These are phyloP conservation scores for Calonectria crousiana DNA, from an alignment of 2,329 filamentous ascomycete genomes.

Conservation along the genomic window DNA sequence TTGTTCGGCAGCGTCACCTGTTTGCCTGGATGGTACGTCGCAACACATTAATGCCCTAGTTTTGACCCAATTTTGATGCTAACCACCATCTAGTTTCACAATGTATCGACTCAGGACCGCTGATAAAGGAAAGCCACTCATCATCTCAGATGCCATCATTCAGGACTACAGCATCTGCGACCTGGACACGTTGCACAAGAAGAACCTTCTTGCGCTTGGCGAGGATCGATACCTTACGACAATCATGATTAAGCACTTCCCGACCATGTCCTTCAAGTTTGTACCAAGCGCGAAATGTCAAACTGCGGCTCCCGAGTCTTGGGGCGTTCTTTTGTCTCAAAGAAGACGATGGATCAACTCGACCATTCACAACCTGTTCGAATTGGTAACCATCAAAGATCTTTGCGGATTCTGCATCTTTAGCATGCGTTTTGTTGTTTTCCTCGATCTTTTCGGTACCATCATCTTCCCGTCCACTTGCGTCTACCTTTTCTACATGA, in stretches of 20 bases:
- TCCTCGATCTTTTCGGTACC: conserved; percentile 93
- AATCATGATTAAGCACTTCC: conserved; percentile 98
- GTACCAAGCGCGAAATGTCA: conserved; percentile 91
- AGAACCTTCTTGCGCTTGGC: conserved; percentile 92
- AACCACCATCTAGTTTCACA: conserved; percentile 80
- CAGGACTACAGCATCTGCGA: conserved; percentile 88
- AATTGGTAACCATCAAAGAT: conserved; percentile 89
- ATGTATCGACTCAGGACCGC: conserved; percentile 97
- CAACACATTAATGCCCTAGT: background rate
- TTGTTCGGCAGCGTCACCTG: conserved; percentile 98
- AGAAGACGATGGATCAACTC: conserved; percentile 99
- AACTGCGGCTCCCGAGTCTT: conserved; percentile 93
- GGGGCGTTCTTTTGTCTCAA: conserved; percentile 93
- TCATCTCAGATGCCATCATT: conserved; percentile 90
- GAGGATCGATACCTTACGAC: conserved; percentile 98
- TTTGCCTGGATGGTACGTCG: conserved; percentile 96
- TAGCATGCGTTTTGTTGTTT: conserved; percentile 96
- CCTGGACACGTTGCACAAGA: conserved; percentile 95
- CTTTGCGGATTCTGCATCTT: conserved; percentile 99
- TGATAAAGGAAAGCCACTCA: conserved; percentile 92
- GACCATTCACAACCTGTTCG: conserved; percentile 94
- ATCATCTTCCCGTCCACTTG: conserved; percentile 91
- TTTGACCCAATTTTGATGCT: background rate
- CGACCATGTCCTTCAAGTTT: conserved; percentile 95
- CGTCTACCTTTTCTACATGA: conserved; percentile 85